These are phyloP conservation scores for Geranium rotundifolium DNA, from an alignment of 345 rosid genomes.

Conservation along the genomic window DNA sequence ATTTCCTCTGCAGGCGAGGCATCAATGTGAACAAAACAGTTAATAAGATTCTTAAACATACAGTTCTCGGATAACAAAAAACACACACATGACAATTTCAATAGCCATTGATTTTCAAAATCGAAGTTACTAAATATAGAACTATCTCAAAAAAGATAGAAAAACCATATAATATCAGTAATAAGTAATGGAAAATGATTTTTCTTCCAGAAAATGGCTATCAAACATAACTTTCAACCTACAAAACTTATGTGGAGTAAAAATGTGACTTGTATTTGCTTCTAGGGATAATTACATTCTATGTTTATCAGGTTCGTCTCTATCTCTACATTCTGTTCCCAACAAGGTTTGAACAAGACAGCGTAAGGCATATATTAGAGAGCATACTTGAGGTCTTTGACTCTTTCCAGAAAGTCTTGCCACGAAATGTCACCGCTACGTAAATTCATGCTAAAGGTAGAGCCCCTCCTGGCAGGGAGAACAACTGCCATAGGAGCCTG, in stretches of 20 bases:
- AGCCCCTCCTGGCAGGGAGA: slow-evolving; percentile 48
- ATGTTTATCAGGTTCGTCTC: neutral
- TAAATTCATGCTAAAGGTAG: slow-evolving; percentile 35
- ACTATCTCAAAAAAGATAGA: neutral
- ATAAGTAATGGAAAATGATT: too few species aligned
- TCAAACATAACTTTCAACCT: neutral
- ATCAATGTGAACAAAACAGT: neutral
- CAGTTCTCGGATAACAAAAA: neutral
- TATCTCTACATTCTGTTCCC: neutral
- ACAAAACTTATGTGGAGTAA: neutral
- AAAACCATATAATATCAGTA: neutral
- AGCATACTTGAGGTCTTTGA: slow-evolving; percentile 40
- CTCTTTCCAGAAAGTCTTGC: slow-evolving; percentile 57
- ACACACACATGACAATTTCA: neutral
- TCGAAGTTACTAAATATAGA: neutral
- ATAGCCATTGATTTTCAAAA: neutral
- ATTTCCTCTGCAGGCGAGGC: slow-evolving; percentile 31
- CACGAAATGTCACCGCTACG: slow-evolving; percentile 75
- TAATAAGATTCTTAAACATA: neutral
- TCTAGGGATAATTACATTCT: neutral
- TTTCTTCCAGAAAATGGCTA: neutral
- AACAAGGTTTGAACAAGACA: slow-evolving; percentile 1
- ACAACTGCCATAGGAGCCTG: slow-evolving; percentile 79
- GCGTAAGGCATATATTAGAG: neutral
- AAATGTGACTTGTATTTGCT: too few species aligned